Evolutionary conservation across 2,329 filamentous ascomycete species (phyloP).

Genomic region (Epichloe coenophiala): DNA sequence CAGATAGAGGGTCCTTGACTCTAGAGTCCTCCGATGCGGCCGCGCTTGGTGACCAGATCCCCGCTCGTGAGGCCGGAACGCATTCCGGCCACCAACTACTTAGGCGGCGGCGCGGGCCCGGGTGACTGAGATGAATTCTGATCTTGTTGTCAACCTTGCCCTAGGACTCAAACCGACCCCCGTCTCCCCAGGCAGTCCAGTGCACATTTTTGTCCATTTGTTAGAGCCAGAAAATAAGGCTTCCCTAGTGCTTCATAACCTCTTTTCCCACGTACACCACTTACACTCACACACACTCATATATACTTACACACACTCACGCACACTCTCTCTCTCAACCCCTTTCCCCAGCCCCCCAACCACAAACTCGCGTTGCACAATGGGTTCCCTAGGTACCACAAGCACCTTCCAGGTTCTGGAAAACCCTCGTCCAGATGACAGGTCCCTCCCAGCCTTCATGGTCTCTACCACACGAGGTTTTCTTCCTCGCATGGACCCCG

Average conservation of each 20-base stretch:
- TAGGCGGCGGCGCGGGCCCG: constrained; percentile 23
- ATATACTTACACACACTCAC: no score
- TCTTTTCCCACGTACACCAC: no score
- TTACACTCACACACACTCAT: no score
- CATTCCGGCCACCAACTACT: constrained; percentile 36
- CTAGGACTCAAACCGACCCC: no score
- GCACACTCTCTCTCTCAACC: neutral
- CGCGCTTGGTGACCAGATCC: constrained; percentile 11
- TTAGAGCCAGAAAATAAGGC: no score
- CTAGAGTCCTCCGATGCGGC: constrained; percentile 8
- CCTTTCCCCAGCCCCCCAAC: constrained; percentile 1
- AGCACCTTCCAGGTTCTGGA: constrained; percentile 45
- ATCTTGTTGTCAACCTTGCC: neutral
- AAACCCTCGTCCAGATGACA: constrained; percentile 49
- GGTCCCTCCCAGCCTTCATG: constrained; percentile 60
- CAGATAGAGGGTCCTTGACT: constrained; percentile 6
- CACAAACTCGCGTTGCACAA: constrained; percentile 12
- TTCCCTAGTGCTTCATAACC: no score
- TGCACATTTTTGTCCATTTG: no score
- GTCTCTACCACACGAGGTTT: constrained; percentile 65
- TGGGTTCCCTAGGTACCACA: constrained; percentile 26
- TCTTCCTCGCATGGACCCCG: constrained; percentile 52
- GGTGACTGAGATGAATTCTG: constrained; percentile 1
- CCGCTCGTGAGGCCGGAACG: constrained; percentile 28
- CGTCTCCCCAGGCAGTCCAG: no score